A percentile compares a stretch with the other conserved stretches of the same genome.
phyloP scores from a whole-genome alignment of 345 rosid species.

The Erucastrum elatum region DNA sequence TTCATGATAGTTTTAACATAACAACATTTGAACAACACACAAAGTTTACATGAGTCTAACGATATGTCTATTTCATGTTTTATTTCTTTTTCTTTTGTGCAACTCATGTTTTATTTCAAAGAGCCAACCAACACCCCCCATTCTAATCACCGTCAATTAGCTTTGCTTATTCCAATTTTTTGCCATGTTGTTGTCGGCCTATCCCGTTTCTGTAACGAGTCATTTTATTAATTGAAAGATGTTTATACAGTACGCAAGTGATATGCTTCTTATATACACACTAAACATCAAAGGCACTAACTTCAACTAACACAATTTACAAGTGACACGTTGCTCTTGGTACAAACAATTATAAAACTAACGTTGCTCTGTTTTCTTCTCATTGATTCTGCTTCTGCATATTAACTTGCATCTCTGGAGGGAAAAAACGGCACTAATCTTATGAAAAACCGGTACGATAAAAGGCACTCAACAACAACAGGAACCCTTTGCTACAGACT shows the following conservation, averaged over 20 bases:
- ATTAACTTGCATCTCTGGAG: not conserved
- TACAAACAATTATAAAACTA: slow-evolving; percentile 1
- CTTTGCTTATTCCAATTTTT: not conserved
- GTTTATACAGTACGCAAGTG: not conserved
- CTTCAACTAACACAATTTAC: not conserved
- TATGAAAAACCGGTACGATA: not conserved
- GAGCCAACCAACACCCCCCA: not conserved
- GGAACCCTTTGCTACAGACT: not conserved
- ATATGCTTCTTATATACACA: not conserved
- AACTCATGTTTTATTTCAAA: not conserved
- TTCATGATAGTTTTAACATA: not conserved
- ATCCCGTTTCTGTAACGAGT: not conserved
- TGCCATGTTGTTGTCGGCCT: not conserved
- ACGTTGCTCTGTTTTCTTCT: slow-evolving; percentile 23
- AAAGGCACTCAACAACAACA: slow-evolving; percentile 8
- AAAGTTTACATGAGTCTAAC: not conserved
- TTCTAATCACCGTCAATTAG: not conserved
- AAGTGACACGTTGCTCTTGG: not conserved
- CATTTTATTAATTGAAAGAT: not conserved
- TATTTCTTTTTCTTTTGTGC: too few species aligned
- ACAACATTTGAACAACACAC: not conserved
- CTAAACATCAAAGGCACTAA: not conserved
- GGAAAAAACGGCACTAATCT: not conserved
- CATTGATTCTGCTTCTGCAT: not conserved
- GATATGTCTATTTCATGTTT: not conserved